Evolutionary conservation across 2,329 filamentous ascomycete species (phyloP).

Genomic region (Penicillium brasilianum): DNA sequence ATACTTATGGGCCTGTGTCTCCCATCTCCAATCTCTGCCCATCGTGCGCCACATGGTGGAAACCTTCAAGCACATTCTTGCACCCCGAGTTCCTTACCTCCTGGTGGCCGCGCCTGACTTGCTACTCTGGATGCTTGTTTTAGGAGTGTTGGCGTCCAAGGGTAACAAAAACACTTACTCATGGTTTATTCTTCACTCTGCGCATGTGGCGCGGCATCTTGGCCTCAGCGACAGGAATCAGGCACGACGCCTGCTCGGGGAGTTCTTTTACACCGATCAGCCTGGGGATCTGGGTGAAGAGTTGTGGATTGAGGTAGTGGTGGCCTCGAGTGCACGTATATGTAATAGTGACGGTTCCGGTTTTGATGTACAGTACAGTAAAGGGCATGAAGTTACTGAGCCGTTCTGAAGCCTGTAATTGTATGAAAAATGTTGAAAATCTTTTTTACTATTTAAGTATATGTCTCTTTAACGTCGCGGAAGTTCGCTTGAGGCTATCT

Average conservation of each 20-base stretch:
- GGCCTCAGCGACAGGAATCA: neutral
- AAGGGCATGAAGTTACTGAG: no score
- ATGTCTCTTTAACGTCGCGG: no score
- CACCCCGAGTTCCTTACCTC: neutral
- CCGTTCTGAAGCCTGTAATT: no score
- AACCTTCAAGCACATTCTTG: neutral
- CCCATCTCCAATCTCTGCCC: neutral
- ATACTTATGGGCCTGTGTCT: constrained; percentile 1
- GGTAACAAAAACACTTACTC: neutral
- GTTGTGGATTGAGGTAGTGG: neutral
- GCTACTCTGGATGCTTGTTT: neutral
- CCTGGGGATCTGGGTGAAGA: neutral
- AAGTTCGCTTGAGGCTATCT: no score
- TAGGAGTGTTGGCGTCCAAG: neutral
- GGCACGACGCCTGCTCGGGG: neutral
- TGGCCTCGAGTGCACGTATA: neutral
- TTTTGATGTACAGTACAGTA: no score
- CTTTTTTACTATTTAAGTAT: no score
- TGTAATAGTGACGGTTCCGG: neutral
- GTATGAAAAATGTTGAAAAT: no score
- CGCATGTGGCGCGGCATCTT: neutral
- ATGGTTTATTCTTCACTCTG: constrained; percentile 1
- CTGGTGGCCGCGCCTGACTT: neutral
- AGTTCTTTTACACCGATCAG: constrained; percentile 1
- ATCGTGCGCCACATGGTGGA: constrained; percentile 3